These are phyloP conservation scores for Anisodus tanguticus DNA, from an alignment of 257 asterid genomes.

Conservation along the genomic window DNA sequence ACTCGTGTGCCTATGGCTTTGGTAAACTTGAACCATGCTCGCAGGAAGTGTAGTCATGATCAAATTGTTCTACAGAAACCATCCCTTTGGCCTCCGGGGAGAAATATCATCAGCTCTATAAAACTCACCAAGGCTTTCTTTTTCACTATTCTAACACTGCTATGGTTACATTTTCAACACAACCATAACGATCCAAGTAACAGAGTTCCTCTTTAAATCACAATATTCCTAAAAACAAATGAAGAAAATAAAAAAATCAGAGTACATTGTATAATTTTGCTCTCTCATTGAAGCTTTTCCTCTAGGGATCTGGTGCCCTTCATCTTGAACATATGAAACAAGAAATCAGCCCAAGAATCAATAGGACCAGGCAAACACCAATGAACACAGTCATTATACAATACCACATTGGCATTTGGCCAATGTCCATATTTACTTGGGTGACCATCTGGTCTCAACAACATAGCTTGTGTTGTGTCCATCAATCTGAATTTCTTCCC, in stretches of 20 bases:
- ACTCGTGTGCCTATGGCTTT: too few relatives aligned
- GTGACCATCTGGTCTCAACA: slow-evolving; percentile 55
- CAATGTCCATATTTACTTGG: slow-evolving; percentile 46
- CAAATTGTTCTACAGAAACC: background rate
- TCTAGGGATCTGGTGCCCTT: slow-evolving; percentile 38
- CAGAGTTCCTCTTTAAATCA: background rate
- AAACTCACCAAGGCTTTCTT: background rate
- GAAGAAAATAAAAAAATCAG: background rate
- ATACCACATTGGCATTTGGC: slow-evolving; percentile 38
- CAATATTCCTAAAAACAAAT: background rate
- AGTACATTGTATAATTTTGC: slow-evolving; percentile 21
- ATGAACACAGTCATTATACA: slow-evolving; percentile 49
- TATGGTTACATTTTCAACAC: slow-evolving; percentile 15
- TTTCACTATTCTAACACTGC: background rate
- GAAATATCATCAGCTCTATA: background rate
- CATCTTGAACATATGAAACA: slow-evolving; percentile 51
- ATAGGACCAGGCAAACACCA: slow-evolving; percentile 62
- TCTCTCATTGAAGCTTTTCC: slow-evolving; percentile 31
- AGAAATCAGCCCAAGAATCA: slow-evolving; percentile 53
- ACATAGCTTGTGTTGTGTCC: slow-evolving; percentile 47
- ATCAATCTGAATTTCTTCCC: slow-evolving; percentile 42
- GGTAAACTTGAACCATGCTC: background rate
- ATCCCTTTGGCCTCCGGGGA: background rate
- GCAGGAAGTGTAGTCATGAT: background rate
- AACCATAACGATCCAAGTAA: background rate